Base-by-base conservation (phyloP, 495 filamentous ascomycete species). In the Penicillium antarcticum region DNA sequence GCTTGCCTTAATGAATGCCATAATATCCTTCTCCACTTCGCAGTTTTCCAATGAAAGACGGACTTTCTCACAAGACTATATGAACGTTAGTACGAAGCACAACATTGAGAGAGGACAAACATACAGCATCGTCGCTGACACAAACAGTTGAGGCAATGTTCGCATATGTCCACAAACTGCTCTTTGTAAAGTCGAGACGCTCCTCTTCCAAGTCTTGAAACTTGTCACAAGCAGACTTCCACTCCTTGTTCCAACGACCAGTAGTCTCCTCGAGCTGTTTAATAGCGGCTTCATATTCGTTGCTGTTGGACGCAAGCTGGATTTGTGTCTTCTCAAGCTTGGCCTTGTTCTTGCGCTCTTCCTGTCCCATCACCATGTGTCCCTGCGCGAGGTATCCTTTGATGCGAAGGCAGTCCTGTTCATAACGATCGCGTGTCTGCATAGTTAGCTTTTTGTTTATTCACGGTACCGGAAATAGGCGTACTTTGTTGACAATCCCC, bases 341-440 rank as follows among this genome's bases (percentile, higher is more conserved):
- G 19, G 92, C 90, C 73, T 99, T 99, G 69, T 99, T 99, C 73
- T 97, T 97, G 33, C 92, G 80, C 70, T 99, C 95, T 58, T 99
- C 95, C 52, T 99, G 95, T 10, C 95, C 95, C 95, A 97, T 97
- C 34, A 99, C 95, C 95, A 99, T 99, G 63, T 99, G 95, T 14
- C 94, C 95, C 69, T 99, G 95, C 8, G 95, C 95, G 14, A 97
- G 81, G 60, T 97, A 99, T 16, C 95, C 94, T 63, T 99, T 99
- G 60, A 99, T 97, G 63, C 94, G 92, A 14, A 99, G 77, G 61
- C 91, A 97, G 48, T 99, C 95, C 67, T 97, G 92, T 67, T 99
- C 95, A 58, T 91, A 99, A 23, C 85, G 82, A 73, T 99, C 95
- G 21, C 94, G 81, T 19, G 91, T 87, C 89, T 92, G 55, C 10